Evolutionary conservation across 345 rosid species (phyloP), one percentile per base, ranked within the genome.

Genomic region (Linum trigynum): DNA sequence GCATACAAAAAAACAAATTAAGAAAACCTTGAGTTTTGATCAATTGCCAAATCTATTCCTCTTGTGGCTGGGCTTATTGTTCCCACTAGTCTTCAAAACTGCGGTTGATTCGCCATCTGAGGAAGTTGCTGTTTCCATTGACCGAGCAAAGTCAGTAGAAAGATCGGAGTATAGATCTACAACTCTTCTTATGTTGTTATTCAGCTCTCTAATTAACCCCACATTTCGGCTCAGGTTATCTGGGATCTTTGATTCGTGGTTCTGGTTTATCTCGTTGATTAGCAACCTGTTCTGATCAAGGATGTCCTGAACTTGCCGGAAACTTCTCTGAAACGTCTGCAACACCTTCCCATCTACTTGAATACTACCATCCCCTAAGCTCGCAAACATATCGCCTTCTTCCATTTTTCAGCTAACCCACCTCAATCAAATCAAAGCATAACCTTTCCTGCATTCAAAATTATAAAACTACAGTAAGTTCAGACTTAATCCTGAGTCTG

Each of bases 61-160:
- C 62, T 74, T 69, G 38, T 51, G 73, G 61, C 51, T 74, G 59
- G 57, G 62, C 65, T 70, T 23, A 23, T 23, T 23, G 32, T 23
- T 74, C 53, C 71, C 78, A 17, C 16, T 70, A 48, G 74, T 40
- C 61, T 66, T 69, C 65, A 70, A 62, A 57, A 70, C 66, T 57
- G 74, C 78, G 48, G 74, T 69, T 23, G 74, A 74, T 37, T 74
- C 78, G 5, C 77, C 77, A 48, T 74, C 77, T n/a, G 78, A 74
- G 23, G 71, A 65, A 37, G 61, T 23, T 23, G 32, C 32, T 23
- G 32, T 55, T 16, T 74, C 78, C 67, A 62, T 63, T 69, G 74
- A 66, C 67, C 74, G 62, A 43, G 65, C 40, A 71, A 74, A 69
- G 66, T 69, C 63, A 51, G 45, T 70, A 3, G 78, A 74, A 50